Evolutionary conservation across 2,329 filamentous ascomycete genomes (phyloP).

Genomic region (Aspergillus puulaauensis): DNA sequence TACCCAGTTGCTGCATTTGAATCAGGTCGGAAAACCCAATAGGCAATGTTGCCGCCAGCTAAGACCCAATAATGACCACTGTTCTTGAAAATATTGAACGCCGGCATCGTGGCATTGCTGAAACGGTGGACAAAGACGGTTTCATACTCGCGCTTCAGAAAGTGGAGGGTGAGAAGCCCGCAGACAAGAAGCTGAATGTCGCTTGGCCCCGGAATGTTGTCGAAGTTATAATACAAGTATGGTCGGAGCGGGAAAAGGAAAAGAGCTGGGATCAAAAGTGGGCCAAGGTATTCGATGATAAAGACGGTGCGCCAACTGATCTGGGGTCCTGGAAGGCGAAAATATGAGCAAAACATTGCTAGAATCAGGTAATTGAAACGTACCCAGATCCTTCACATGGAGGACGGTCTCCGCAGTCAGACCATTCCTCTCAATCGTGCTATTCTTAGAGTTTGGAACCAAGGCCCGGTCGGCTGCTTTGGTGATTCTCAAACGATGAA

Average conservation of each 20-base stretch:
- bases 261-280: constrained; percentile 80
- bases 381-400: constrained; percentile 92
- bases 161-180: constrained; percentile 75
- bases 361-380: constrained; percentile 22
- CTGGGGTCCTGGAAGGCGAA: constrained; percentile 65
- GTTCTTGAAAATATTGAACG: constrained; percentile 90
- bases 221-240: constrained; percentile 63
- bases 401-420: constrained; percentile 62
- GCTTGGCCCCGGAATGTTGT: constrained; percentile 54
- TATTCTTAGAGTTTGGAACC: constrained; percentile 53
- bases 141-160: constrained; percentile 92
- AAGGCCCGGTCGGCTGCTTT: constrained; percentile 62
- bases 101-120: constrained; percentile 90
- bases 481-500: constrained; percentile 63
- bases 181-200: constrained; percentile 71
- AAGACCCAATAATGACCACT: constrained; percentile 90
- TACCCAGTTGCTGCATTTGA: constrained; percentile 61
- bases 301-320: constrained; percentile 93
- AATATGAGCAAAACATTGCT: background rate
- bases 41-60: constrained; percentile 76
- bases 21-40: constrained; percentile 78
- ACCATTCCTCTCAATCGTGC: constrained; percentile 55
- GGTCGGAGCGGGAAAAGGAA: constrained; percentile 69
- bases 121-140: constrained; percentile 95
- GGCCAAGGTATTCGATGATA: constrained; percentile 91